Conservation (phyloP, 2,329 filamentous ascomycete species). For the Diaporthe vexans region DNA sequence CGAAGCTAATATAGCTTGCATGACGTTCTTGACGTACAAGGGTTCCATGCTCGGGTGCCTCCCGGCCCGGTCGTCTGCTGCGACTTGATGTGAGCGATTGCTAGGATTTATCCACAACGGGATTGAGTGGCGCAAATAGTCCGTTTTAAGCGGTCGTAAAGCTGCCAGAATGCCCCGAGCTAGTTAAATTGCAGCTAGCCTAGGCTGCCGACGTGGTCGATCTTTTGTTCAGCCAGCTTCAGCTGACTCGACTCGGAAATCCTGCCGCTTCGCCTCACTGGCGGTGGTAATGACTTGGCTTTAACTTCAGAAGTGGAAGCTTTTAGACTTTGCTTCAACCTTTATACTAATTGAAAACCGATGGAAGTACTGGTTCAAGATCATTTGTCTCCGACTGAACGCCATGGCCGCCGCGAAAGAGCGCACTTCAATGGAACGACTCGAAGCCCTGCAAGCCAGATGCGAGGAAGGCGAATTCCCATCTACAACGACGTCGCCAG, state of each 20-base stretch:
- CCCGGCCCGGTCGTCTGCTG: not conserved
- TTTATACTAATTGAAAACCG: fast-evolving
- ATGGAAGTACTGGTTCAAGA: too few species aligned
- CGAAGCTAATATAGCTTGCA: not conserved
- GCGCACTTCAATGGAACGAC: too few species aligned
- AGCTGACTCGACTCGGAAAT: not conserved
- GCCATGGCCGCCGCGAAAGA: not conserved
- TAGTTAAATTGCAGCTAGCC: not conserved
- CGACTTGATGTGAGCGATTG: not conserved
- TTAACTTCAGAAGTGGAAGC: not conserved
- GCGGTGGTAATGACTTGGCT: too few species aligned
- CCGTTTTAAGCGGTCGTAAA: not conserved
- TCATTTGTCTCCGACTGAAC: too few species aligned
- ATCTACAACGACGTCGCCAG: not conserved
- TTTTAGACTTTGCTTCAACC: not conserved
- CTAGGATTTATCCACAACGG: not conserved
- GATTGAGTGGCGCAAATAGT: conserved; percentile 5
- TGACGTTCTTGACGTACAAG: not conserved
- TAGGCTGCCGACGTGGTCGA: conserved; percentile 1
- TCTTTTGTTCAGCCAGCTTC: conserved; percentile 1
- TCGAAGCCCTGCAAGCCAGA: not conserved
- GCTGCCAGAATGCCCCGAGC: not conserved
- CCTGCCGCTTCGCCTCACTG: not conserved
- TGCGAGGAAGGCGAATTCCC: not conserved
- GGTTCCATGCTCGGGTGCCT: too few species aligned